Evolutionary conservation across 2,329 filamentous ascomycete genomes (phyloP), one percentile per base, ranked within the genome.

Genomic region (Knufia fluminis): DNA sequence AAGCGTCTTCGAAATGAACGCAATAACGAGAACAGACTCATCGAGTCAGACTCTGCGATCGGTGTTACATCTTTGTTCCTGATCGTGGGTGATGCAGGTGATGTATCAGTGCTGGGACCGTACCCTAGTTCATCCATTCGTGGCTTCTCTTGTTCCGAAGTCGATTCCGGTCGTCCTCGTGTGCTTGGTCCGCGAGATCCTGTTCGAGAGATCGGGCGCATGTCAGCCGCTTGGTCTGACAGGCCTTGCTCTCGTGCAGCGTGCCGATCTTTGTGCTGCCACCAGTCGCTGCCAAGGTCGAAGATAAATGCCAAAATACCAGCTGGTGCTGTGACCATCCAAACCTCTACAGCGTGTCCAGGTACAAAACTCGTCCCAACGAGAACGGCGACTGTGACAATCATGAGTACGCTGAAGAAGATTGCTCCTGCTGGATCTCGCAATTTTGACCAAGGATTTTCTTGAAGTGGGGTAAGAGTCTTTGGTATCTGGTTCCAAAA

Each of bases 341-440:
- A 59, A 6, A 59, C 57, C 38, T 59, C 50, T 9, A 57, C 57
- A 16, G 48, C 51, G 36, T 57, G 52, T 3, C 49, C 46, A n/a
- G 56, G 57, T 12, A 59, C 57, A 38, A 59, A 59, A 38, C 56
- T 59, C 24, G 57, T 59, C 2, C 57, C 57, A 16, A 59, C 56
- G n/a, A 59, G 48, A n/a, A 59, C 54, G 8, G 52, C 51, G 16
- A 59, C 53, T 4, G 57, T 59, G 20, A 58, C 49, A 31, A 59
- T 31, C 52, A 59, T 58, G 19, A 59, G 49, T 1, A 46, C 32
- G 20, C 57, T 58, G 22, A 59, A 52, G 4, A 57, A 55, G 12
- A 58, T 49, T 16, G 57, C 57, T 3, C 57, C 57, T 17, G 42
- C 46, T 1, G 43, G 50, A 48, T 59, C 57, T 3, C 57, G 54